Base-by-base conservation (phyloP, 768 basidiomycete species). In the Cystobasidium ongulense region DNA sequence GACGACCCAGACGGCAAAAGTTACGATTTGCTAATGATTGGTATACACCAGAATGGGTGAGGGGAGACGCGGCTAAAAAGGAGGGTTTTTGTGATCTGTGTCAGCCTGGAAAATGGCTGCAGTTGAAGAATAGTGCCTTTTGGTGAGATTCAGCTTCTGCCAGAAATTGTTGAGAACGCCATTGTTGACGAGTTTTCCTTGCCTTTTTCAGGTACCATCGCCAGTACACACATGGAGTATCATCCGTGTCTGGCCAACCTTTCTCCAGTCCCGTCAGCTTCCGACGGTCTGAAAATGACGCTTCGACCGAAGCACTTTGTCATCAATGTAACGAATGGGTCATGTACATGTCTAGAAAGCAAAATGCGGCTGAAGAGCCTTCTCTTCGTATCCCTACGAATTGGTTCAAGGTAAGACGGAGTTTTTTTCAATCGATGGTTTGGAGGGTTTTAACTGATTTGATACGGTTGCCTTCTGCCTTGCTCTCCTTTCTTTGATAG, bases 81-180 rank as follows among this genome's bases (percentile, higher is more conserved):
- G 77, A 78, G 61, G 77, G 76, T 0, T 75, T 72, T 65, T 78
- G 77, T 52, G 74, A 74, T 23, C 38, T 78, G 25, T 78, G 77
- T 35, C 63, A 43, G 27, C 74, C 76, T n/a, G 77, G 77, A 4
- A 76, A 76, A 61, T 78, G 77, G 77, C 33, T 77, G 1, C 72
- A 74, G 53, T 65, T 77, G 50, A 77, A 77, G 75, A 77, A 74
- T 38, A 74, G 73, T 21, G 76, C 76, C 18, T 76, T 76, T 74
- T 76, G 74, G 75, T 75, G 39, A 36, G 64, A 63, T 27, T 29
- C 29, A 4, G 1, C 11, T 13, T 18, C 52, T 61, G 17, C 10
- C 52, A 17, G 38, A 0, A 13, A 57, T 13, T 18, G 5, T n/a
- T n/a, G 27, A 25, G 38, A 23, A 35, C 5, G 15, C 46, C 36